These are phyloP conservation scores for Pichia nanzhaoensis DNA, from an alignment of 805 yeast species.

Conservation along the genomic window DNA sequence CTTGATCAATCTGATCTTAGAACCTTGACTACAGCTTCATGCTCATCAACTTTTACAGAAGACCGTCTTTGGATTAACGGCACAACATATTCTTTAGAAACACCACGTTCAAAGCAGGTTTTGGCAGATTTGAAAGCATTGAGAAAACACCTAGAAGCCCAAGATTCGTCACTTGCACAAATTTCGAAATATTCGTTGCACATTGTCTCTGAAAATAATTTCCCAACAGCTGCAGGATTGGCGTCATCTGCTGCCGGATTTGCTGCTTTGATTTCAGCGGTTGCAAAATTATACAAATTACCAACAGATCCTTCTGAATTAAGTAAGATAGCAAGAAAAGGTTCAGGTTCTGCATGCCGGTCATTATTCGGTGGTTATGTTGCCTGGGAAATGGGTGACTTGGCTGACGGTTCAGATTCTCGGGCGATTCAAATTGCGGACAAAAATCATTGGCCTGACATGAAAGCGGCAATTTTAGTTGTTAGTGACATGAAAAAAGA, in stretches of 20 bases:
- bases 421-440: conserved; percentile 91
- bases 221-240: conserved; percentile 98
- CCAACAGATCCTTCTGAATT: conserved; percentile 83
- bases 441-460: conserved; percentile 78
- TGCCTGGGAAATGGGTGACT: conserved; percentile 96
- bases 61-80: conserved; percentile 87
- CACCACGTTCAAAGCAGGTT: conserved; percentile 64
- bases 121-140: conserved; percentile 64
- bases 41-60: conserved; percentile 45
- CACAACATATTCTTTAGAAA: conserved; percentile 60
- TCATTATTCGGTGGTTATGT: conserved; percentile 96
- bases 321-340: conserved; percentile 92
- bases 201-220: conserved; percentile 89
- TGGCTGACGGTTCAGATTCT: conserved; percentile 79
- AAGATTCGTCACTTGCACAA: conserved; percentile 49
- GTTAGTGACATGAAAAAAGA: conserved; percentile 93
- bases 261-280: conserved; percentile 89
- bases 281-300: conserved; percentile 75
- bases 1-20: conserved; percentile 84
- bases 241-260: conserved; percentile 99
- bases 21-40: conserved; percentile 84
- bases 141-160: conserved; percentile 54
- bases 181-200: conserved; percentile 62
- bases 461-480: conserved; percentile 88
- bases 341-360: conserved; percentile 98